Base-by-base conservation (phyloP, 176 grass and related monocot species). In the Oropetium thomaeum region DNA sequence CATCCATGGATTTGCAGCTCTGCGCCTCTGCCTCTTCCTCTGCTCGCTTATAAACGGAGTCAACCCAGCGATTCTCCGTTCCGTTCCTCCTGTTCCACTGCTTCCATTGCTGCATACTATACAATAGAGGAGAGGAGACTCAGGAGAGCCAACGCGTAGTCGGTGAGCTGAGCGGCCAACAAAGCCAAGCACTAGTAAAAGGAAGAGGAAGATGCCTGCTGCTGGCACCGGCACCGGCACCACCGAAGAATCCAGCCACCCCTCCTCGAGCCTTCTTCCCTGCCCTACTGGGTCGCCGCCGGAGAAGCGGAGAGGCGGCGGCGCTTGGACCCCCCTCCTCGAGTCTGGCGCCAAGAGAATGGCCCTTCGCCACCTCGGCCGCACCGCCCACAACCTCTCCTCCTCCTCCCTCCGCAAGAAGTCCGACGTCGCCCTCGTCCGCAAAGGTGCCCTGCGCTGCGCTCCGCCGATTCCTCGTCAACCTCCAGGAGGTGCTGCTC, bases 301-400 rank as follows among this genome's bases (percentile, higher is more conserved):
- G 53, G 53, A 25, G 72, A 6, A 4, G 39, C 6, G 74, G 35
- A 29, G 25, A 8, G 5, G 35, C 7, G 42, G 73, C 26, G 73
- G 58, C 58, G 58, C 7, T 65, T 77, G 74, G 74, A 77, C 13
- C 49, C 73, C n/a, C 13, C 77, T 30, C 47, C 26, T 40, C 65
- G 20, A 54, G 34, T 28, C 34, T 34, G 35, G 19, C 61, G 58
- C 38, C 57, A 87, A 88, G 86, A 80, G 83, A 69, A 44, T 63
- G 31, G 33, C 65, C 4, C 12, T 59, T 19, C 80, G 86, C 0
- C 37, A 12, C 64, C 71, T 53, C 57, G 82, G 82, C 39, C 87
- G 89, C 59, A 99, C 82, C 8, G 87, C 96, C 16, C 96, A 86
- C 84, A 95, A 83, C 96, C 35, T 99, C 51, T 99, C 96, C 22